A percentile compares a stretch with the other conserved stretches of the same genome.
phyloP scores from a whole-genome alignment of 2,329 filamentous ascomycete genomes.

The Sporothrix protearum region DNA sequence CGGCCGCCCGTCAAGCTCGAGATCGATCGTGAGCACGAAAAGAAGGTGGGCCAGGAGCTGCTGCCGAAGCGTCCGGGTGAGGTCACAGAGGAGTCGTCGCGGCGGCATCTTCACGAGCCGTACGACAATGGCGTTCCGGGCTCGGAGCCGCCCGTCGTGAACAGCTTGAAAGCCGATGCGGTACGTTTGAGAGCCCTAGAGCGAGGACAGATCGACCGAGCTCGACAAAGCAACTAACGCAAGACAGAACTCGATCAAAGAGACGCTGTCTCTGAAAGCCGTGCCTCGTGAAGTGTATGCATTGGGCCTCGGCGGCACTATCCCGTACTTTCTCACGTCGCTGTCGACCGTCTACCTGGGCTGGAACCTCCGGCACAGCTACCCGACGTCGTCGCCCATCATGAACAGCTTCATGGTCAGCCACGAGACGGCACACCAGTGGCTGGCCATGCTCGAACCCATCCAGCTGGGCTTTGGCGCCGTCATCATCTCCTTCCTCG shows the following conservation, averaged over 20 bases:
- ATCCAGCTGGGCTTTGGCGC: conserved; percentile 89
- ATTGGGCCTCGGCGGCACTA: conserved; percentile 70
- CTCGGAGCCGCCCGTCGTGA: conserved; percentile 28
- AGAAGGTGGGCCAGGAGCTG: conserved; percentile 50
- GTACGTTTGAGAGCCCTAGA: conserved; percentile 42
- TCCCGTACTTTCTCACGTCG: conserved; percentile 84
- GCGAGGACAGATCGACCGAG: background rate
- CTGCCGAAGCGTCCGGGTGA: conserved; percentile 57
- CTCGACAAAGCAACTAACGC: background rate
- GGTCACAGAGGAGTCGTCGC: conserved; percentile 58
- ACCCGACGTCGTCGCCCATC: conserved; percentile 56
- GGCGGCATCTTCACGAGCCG: conserved; percentile 48
- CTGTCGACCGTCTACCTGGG: conserved; percentile 76
- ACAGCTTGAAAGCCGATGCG: conserved; percentile 48
- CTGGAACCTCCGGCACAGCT: conserved; percentile 72
- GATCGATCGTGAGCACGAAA: conserved; percentile 56
- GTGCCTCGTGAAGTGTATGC: conserved; percentile 66
- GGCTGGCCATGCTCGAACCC: conserved; percentile 75
- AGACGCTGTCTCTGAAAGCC: conserved; percentile 61
- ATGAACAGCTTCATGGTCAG: conserved; percentile 64
- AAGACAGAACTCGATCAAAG: conserved; percentile 60
- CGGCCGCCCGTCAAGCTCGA: conserved; percentile 22
- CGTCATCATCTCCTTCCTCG: conserved; percentile 88
- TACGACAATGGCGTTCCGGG: conserved; percentile 30
- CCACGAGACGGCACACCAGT: conserved; percentile 66